Evolutionary conservation across 352 stramenopile genomes (phyloP).

Genomic region (Globisporangium spinosum): DNA sequence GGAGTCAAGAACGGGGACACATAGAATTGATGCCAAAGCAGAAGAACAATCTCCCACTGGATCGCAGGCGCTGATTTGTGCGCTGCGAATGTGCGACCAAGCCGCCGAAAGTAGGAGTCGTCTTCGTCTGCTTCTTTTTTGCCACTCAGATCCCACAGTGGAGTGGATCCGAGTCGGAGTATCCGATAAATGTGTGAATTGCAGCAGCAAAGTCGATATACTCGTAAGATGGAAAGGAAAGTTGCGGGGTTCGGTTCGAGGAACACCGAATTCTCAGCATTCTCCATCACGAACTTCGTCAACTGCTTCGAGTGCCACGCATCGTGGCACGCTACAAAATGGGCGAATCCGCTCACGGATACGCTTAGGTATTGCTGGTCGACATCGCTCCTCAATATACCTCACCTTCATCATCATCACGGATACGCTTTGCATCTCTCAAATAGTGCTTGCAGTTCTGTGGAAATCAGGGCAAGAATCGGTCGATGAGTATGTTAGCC

Average conservation of each 20-base stretch:
- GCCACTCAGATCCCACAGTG: constrained; percentile 15
- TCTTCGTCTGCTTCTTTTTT: constrained; percentile 9
- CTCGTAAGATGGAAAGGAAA: constrained; percentile 9
- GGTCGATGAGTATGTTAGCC: background rate
- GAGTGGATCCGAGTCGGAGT: constrained; percentile 19
- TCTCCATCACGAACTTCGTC: background rate
- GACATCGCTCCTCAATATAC: too few species aligned
- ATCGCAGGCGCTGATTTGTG: background rate
- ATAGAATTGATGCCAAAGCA: constrained; percentile 10
- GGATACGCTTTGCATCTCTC: background rate
- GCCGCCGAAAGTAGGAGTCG: constrained; percentile 7
- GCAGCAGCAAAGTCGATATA: constrained; percentile 22
- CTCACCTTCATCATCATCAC: too few species aligned
- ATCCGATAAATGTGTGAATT: constrained; percentile 23
- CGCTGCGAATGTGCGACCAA: constrained; percentile 8
- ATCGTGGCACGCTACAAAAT: background rate
- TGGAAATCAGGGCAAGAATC: background rate
- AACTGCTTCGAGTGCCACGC: background rate
- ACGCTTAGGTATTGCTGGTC: too few species aligned
- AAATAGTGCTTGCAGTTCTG: background rate
- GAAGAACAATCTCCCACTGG: constrained; percentile 6
- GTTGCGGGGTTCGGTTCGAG: background rate
- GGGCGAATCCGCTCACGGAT: background rate
- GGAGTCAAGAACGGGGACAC: background rate
- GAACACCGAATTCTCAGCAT: constrained; percentile 1